Base-by-base conservation (phyloP, 192 early-diverging fungal species). In the Jimgerdemannia lactiflua region DNA sequence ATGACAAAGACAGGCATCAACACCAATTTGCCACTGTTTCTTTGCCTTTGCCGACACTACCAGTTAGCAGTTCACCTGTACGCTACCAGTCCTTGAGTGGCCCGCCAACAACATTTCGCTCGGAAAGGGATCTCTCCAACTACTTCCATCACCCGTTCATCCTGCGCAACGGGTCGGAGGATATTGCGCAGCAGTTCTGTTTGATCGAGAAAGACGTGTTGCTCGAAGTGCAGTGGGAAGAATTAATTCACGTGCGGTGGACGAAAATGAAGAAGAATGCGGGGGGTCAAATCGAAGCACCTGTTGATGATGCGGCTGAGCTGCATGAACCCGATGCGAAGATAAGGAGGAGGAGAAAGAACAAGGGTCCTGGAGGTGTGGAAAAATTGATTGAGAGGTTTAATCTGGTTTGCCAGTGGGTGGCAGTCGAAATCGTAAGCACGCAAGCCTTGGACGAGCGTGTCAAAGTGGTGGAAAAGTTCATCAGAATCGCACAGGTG, bases 401-500 rank as follows among this genome's bases (percentile, higher is more conserved):
- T 70, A 84, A 84, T 65, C 42, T 77, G 0, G 82, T 83, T 0
- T 85, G 85, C 63, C 84, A 86, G 42, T 91, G 90, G 90, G 90
- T 90, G 0, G 80, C 87, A 2, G 80, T 82, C n/a, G 86, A 86
- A 75, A 89, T 91, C 43, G 67, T 91, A 18, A 54, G 72, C 44
- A 80, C 82, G 8, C 70, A 43, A 4, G 75, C 82, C 64, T 11
- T 82, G 39, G 86, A 87, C 4, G 70, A 76, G 42, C 77, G 90
- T 59, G 87, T 84, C 39, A 80, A 77, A 54, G 85, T 90, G 1
- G 82, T 91, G 43, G 89, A 90, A 73, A 89, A 90, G 49, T 89
- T 90, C 44, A 91, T 91, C 71, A 79, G 87, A 39, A 80, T 91
- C 19, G 90, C 90, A 3, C 83, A 88, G 64, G 87, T 86, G 79